These are phyloP conservation scores for Trifolium dubium DNA, from an alignment of 306 rosid species.

Conservation along the genomic window DNA sequence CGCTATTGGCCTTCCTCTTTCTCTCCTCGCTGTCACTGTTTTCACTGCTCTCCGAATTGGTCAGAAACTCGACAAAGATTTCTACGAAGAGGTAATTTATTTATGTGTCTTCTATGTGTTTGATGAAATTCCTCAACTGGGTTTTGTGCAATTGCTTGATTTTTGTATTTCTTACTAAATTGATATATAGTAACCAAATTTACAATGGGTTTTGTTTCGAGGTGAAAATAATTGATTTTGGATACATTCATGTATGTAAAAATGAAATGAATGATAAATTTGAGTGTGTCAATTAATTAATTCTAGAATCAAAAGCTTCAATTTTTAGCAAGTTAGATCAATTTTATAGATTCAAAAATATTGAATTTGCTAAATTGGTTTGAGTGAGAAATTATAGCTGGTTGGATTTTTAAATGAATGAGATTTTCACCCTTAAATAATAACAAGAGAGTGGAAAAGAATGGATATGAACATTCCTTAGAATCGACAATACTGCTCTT, in stretches of 20 bases:
- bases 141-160: background rate
- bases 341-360: no score
- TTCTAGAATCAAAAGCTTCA: background rate
- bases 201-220: background rate
- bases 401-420: no score
- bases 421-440: no score
- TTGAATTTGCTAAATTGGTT: no score
- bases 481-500: no score
- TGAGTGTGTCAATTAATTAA: background rate
- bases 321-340: background rate
- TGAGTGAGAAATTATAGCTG: no score
- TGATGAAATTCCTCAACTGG: constrained; percentile 34
- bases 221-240: no score
- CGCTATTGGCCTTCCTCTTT: constrained; percentile 68
- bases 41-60: constrained; percentile 64
- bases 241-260: background rate
- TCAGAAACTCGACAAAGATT: constrained; percentile 70
- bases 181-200: background rate
- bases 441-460: no score
- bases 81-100: constrained; percentile 76
- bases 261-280: background rate
- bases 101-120: constrained; percentile 35
- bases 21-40: constrained; percentile 69
- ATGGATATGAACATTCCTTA: no score
- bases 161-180: background rate